A percentile compares a stretch with the other conserved stretches of the same genome.
These are phyloP conservation scores for Acanthamoeba divionensis DNA, from an alignment of 208 protist species.

Conservation along the genomic window DNA sequence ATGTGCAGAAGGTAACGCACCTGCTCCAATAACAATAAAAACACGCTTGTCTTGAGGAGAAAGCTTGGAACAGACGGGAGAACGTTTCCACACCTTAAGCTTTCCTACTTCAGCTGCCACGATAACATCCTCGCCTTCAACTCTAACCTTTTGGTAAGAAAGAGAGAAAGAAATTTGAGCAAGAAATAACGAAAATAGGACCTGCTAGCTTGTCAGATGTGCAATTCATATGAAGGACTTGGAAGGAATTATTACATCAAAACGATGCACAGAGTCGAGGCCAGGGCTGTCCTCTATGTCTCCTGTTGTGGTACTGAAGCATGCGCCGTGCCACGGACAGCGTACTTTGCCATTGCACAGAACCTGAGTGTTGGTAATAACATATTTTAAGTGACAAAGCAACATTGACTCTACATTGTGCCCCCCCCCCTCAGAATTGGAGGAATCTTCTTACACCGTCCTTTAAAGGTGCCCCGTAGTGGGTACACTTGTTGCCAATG, in stretches of 20 bases:
- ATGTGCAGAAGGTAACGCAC: background rate
- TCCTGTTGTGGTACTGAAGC: constrained; percentile 67
- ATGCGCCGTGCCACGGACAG: constrained; percentile 71
- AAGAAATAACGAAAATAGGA: too few relatives aligned
- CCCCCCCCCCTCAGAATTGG: too few relatives aligned
- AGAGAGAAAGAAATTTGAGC: background rate
- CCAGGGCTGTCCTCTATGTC: constrained; percentile 71
- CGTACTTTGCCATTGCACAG: constrained; percentile 55
- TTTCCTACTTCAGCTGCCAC: constrained; percentile 1
- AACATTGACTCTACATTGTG: background rate
- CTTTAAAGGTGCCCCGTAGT: constrained; percentile 64
- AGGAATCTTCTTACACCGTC: constrained; percentile 64
- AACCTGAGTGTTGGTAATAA: background rate
- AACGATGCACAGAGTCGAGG: constrained; percentile 3
- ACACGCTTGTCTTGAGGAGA: background rate
- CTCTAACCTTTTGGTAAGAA: background rate
- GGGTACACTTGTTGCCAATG: constrained; percentile 59
- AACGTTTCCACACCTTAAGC: constrained; percentile 11
- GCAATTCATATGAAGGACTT: too few relatives aligned
- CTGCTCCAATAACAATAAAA: constrained; percentile 35
- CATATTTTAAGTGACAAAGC: background rate
- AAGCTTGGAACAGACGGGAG: background rate
- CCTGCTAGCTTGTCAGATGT: too few relatives aligned
- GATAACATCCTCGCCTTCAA: constrained; percentile 57
- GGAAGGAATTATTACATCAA: too few relatives aligned